Percentiles rank a stretch among this genome's conserved stretches.
phyloP scores from a whole-genome alignment of 495 filamentous ascomycete genomes.

The Lindgomyces ingoldianus region DNA sequence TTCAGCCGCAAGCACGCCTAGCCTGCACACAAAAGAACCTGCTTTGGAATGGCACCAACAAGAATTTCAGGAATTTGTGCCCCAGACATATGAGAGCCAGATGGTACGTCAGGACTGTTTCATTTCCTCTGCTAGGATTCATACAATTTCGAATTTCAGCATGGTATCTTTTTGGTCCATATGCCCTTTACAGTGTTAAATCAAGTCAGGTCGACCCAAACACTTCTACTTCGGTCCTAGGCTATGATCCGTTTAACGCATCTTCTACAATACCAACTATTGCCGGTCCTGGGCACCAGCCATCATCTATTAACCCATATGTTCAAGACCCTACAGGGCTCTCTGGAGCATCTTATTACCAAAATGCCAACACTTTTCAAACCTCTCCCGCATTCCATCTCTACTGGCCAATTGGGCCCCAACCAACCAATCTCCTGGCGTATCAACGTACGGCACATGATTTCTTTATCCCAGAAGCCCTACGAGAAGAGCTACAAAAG shows the following conservation, averaged over 20 bases:
- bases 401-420: conserved; percentile 83
- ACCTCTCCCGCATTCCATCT: conserved; percentile 69
- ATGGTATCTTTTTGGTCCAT: too few relatives aligned
- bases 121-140: background rate
- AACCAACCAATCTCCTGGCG: conserved; percentile 71
- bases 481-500: conserved; percentile 85
- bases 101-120: conserved; percentile 53
- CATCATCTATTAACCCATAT: conserved; percentile 33
- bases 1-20: conserved; percentile 52
- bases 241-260: conserved; percentile 35
- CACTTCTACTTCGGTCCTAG: conserved; percentile 16
- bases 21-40: conserved; percentile 54
- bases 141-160: too few relatives aligned
- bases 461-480: conserved; percentile 81
- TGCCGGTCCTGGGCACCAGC: conserved; percentile 19
- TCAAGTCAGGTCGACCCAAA: conserved; percentile 31
- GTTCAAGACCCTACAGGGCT: conserved; percentile 49
- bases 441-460: conserved; percentile 86
- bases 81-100: conserved; percentile 68
- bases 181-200: too few relatives aligned
- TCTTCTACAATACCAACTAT: conserved; percentile 24
- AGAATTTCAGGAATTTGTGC: conserved; percentile 78
- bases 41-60: conserved; percentile 58
- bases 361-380: conserved; percentile 27
- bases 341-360: conserved; percentile 66